These are phyloP conservation scores for Grigorovia yakushimaensis DNA, from an alignment of 805 yeast species.

Conservation along the genomic window DNA sequence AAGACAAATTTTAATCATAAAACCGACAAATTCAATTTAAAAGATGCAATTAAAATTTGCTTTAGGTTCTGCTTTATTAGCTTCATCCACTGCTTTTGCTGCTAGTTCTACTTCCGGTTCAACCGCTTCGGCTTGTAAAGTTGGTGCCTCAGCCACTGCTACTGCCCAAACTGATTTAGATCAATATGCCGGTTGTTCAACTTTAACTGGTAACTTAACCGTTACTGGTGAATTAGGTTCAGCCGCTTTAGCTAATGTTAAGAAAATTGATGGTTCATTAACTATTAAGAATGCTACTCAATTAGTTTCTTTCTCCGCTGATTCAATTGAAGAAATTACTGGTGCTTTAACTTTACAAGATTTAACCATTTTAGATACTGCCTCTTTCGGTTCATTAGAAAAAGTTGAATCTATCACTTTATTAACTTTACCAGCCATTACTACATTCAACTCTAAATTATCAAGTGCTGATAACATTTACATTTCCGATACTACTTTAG, in stretches of 20 bases:
- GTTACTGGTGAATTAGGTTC: slow-evolving; percentile 56
- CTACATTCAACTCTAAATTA: slow-evolving; percentile 58
- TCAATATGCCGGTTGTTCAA: slow-evolving; percentile 58
- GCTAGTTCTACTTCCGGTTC: slow-evolving; percentile 23
- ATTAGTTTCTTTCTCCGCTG: slow-evolving; percentile 64
- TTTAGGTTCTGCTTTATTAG: slow-evolving; percentile 38
- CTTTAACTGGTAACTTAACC: slow-evolving; percentile 70
- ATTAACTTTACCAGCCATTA: slow-evolving; percentile 80
- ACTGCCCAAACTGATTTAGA: slow-evolving; percentile 76
- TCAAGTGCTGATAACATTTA: slow-evolving; percentile 60
- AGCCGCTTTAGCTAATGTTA: slow-evolving; percentile 63
- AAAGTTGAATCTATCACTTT: slow-evolving; percentile 74
- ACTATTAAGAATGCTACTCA: slow-evolving; percentile 52
- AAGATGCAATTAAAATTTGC: slow-evolving; percentile 49
- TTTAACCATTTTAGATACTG: slow-evolving; percentile 55
- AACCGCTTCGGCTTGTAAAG: slow-evolving; percentile 56
- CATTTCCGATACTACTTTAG: slow-evolving; percentile 66
- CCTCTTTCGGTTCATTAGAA: slow-evolving; percentile 69
- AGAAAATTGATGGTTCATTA: slow-evolving; percentile 71
- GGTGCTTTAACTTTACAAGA: slow-evolving; percentile 54
- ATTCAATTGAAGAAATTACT: slow-evolving; percentile 62
- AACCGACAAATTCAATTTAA: no score
- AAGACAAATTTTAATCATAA: no score
- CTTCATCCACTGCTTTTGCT: slow-evolving; percentile 33
- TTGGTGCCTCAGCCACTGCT: slow-evolving; percentile 54